Conservation (phyloP, 805 yeast genomes). For the Pichia cabralensis region DNA sequence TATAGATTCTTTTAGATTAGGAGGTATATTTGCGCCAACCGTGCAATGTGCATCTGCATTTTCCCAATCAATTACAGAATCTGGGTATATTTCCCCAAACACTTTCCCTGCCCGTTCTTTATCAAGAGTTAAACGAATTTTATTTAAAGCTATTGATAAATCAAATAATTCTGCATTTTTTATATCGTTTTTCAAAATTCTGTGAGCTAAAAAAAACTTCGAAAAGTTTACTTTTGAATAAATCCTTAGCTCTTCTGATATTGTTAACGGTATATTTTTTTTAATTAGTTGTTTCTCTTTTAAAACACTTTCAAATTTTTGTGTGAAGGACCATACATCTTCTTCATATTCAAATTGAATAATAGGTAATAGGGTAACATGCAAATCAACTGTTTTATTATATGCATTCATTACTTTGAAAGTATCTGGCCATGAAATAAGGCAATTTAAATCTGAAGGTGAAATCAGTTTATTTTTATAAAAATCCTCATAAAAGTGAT, state of each 20-base stretch:
- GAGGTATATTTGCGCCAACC: too few relatives aligned
- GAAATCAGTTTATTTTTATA: not conserved
- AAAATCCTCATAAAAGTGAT: not conserved
- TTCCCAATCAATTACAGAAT: not conserved
- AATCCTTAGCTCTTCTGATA: not conserved
- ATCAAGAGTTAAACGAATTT: too few relatives aligned
- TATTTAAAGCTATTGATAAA: not conserved
- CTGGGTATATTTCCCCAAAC: not conserved
- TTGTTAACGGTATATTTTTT: not conserved
- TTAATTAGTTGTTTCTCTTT: not conserved
- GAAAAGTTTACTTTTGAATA: slow-evolving; percentile 9
- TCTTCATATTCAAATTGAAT: slow-evolving; percentile 11
- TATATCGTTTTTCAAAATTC: not conserved
- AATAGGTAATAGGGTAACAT: slow-evolving; percentile 18
- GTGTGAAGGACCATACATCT: too few relatives aligned
- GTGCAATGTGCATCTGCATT: too few relatives aligned
- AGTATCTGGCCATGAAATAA: slow-evolving; percentile 16
- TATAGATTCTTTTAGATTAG: too few relatives aligned
- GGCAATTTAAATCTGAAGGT: not conserved
- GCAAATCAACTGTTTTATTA: slow-evolving; percentile 6
- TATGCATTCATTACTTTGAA: slow-evolving; percentile 9
- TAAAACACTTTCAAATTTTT: too few relatives aligned
- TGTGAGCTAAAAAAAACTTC: slow-evolving; percentile 8
- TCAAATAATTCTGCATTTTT: not conserved
- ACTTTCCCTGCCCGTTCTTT: too few relatives aligned